Conservation (phyloP, 2,329 filamentous ascomycete genomes). For the Pseudogymnoascus sp. region DNA sequence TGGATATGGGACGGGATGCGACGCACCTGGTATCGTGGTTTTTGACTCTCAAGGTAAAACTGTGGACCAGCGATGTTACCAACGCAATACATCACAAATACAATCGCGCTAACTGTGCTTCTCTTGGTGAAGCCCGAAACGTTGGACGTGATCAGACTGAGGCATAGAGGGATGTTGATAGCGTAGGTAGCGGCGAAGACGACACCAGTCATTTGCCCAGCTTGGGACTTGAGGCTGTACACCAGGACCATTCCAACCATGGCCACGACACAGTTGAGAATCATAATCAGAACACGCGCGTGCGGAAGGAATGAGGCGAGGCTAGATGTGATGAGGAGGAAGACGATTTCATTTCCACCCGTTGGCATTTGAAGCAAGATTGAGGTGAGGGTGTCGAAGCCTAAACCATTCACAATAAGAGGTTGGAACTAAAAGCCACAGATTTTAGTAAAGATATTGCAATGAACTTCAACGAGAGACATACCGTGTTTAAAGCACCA, state of each 20-base stretch:
- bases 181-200: background rate
- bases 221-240: background rate
- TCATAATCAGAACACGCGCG: background rate
- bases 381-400: slow-evolving; percentile 30
- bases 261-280: background rate
- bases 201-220: background rate
- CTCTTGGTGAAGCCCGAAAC: slow-evolving; percentile 69
- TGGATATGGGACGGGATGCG: too few species aligned
- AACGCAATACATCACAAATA: slow-evolving; percentile 67
- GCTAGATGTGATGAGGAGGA: background rate
- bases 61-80: slow-evolving; percentile 47
- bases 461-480: too few species aligned
- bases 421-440: slow-evolving; percentile 25
- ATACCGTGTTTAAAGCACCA: too few species aligned
- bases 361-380: slow-evolving; percentile 33
- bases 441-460: too few species aligned
- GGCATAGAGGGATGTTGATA: slow-evolving; percentile 2
- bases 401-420: slow-evolving; percentile 33
- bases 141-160: slow-evolving; percentile 48
- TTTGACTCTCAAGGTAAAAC: background rate
- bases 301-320: background rate
- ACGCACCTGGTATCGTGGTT: too few species aligned
- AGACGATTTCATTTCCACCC: background rate
- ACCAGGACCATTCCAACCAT: background rate
- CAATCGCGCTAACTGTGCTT: slow-evolving; percentile 60